A percentile compares a stretch with the other conserved stretches of the same genome.
phyloP scores from a whole-genome alignment of 495 filamentous ascomycete genomes.

The Friedmanniomyces endolithicus region DNA sequence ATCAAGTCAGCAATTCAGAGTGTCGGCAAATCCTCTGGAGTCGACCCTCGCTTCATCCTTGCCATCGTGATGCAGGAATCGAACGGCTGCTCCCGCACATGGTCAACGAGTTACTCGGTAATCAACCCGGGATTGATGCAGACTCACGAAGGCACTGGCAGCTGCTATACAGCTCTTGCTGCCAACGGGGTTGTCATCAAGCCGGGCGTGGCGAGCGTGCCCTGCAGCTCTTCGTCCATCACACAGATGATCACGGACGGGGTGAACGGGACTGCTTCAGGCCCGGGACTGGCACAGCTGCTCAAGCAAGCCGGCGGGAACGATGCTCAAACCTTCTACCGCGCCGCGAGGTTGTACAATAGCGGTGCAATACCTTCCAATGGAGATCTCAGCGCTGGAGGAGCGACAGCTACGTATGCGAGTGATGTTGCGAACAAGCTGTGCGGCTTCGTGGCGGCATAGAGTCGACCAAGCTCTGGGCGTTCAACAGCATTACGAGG shows the following conservation, averaged over 20 bases:
- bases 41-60: slow-evolving; percentile 16
- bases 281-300: slow-evolving; percentile 3
- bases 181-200: background rate
- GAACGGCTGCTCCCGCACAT: slow-evolving; percentile 25
- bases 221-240: slow-evolving; percentile 31
- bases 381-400: slow-evolving; percentile 22
- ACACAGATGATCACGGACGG: slow-evolving; percentile 16
- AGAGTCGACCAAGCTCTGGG: background rate
- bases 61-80: slow-evolving; percentile 17
- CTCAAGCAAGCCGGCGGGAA: slow-evolving; percentile 1
- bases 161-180: background rate
- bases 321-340: background rate
- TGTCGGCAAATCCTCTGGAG: background rate
- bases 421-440: slow-evolving; percentile 11
- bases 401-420: slow-evolving; percentile 5
- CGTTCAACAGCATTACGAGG: background rate
- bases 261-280: slow-evolving; percentile 4
- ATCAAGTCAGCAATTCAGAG: slow-evolving; percentile 5
- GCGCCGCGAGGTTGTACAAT: slow-evolving; percentile 11
- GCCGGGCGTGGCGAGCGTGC: slow-evolving; percentile 20
- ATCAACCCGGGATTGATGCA: slow-evolving; percentile 45
- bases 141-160: slow-evolving; percentile 1
- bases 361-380: slow-evolving; percentile 1
- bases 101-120: slow-evolving; percentile 33
- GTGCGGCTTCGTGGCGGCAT: background rate